Conservation (phyloP, 1,284 basidiomycete species). For the Lignosus rhinocerotis region DNA sequence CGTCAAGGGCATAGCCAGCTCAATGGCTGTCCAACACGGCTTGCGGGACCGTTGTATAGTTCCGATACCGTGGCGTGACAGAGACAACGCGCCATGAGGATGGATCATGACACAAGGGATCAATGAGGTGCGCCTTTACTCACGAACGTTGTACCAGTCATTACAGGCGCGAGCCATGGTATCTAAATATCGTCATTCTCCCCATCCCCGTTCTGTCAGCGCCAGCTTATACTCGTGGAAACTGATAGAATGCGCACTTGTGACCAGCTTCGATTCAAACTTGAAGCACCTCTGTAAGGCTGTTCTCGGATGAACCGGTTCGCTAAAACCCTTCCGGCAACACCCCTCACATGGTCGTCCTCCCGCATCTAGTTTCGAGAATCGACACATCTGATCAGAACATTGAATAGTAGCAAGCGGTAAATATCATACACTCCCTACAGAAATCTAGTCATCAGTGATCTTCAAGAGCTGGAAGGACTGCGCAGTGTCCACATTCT, state of each 20-base stretch:
- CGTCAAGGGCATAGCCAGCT: conserved; percentile 27
- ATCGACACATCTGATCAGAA: too few relatives aligned
- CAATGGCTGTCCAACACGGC: conserved; percentile 28
- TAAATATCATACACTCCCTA: neutral
- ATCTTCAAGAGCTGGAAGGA: neutral
- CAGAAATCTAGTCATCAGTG: conserved; percentile 3
- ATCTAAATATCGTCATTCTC: too few relatives aligned
- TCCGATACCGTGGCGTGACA: conserved; percentile 22
- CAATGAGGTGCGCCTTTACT: neutral
- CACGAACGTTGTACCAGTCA: conserved; percentile 3
- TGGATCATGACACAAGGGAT: neutral
- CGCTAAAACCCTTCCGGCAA: conserved; percentile 4
- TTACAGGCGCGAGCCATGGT: conserved; percentile 5
- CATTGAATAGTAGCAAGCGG: neutral
- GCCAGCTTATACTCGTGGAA: neutral
- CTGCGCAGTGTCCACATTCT: neutral
- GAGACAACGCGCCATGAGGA: neutral
- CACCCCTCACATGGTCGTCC: neutral
- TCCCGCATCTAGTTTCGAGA: neutral
- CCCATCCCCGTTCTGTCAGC: neutral
- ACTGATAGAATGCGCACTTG: neutral
- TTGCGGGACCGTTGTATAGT: conserved; percentile 28
- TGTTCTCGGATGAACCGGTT: conserved; percentile 56
- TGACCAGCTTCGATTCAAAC: conserved; percentile 57
- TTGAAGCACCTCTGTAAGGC: conserved; percentile 49